A percentile compares a stretch with the other conserved stretches of the same genome.
Evolutionary conservation across 768 basidiomycete species (phyloP).

Genomic region (Naematelia encephala): DNA sequence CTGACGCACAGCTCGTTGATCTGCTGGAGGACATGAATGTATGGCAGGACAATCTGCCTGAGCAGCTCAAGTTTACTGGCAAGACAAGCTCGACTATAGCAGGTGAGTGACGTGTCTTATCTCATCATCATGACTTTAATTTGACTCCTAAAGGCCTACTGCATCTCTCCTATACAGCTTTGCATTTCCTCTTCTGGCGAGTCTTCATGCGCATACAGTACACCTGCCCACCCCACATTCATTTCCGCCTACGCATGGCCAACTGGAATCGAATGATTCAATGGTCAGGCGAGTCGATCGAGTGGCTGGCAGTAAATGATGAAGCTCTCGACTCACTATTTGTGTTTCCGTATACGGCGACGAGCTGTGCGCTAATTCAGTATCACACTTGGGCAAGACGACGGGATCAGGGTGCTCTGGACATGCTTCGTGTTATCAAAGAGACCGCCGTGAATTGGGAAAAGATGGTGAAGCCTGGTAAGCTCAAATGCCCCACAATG

Average conservation of each 20-base stretch:
- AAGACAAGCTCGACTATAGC: conserved; percentile 63
- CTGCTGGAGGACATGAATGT: conserved; percentile 54
- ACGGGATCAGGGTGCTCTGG: conserved; percentile 69
- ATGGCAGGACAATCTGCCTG: conserved; percentile 77
- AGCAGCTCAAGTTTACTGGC: conserved; percentile 72
- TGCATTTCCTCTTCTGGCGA: conserved; percentile 96
- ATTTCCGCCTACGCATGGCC: conserved; percentile 74
- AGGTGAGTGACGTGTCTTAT: conserved; percentile 55
- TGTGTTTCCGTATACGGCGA: conserved; percentile 78
- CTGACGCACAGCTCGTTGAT: conserved; percentile 67
- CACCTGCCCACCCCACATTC: conserved; percentile 81
- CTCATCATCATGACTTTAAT: not conserved
- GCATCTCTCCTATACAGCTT: conserved; percentile 80
- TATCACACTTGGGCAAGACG: conserved; percentile 91
- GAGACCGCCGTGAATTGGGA: conserved; percentile 89
- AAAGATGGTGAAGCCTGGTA: conserved; percentile 69
- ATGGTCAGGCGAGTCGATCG: conserved; percentile 74
- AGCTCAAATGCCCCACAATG: conserved; percentile 12
- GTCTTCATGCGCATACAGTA: conserved; percentile 98
- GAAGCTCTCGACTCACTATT: conserved; percentile 80
- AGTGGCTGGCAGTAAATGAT: conserved; percentile 84
- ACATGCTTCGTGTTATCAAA: conserved; percentile 70
- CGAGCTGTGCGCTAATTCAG: conserved; percentile 86
- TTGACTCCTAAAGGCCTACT: conserved; percentile 62
- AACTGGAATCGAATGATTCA: conserved; percentile 71